These are phyloP conservation scores for Leccinum uliginosum DNA, from an alignment of 768 basidiomycete species.

Conservation along the genomic window DNA sequence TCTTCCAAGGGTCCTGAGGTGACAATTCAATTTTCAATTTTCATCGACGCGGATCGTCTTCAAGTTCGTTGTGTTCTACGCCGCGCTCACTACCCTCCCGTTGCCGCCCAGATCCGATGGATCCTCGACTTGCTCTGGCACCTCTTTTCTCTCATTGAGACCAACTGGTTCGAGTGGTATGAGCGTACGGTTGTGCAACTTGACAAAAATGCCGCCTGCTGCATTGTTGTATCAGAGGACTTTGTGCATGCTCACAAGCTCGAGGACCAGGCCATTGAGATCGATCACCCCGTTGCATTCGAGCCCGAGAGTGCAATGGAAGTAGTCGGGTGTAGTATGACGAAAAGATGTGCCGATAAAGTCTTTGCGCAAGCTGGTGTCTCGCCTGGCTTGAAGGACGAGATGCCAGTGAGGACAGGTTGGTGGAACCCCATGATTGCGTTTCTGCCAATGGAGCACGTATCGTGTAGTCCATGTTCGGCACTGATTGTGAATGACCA, in stretches of 20 bases:
- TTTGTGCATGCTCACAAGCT: conserved; percentile 69
- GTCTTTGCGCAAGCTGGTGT: conserved; percentile 73
- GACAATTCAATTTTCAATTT: no score
- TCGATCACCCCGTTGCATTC: conserved; percentile 62
- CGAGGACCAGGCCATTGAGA: conserved; percentile 85
- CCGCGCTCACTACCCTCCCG: no score
- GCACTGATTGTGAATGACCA: not conserved
- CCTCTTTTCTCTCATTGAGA: no score
- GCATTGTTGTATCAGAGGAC: conserved; percentile 72
- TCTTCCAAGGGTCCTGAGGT: no score
- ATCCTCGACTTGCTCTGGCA: no score
- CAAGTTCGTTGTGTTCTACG: no score
- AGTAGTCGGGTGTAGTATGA: conserved; percentile 74
- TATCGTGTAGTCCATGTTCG: not conserved
- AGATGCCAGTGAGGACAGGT: conserved; percentile 76
- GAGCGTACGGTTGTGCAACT: no score
- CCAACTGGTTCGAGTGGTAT: no score
- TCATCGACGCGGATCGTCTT: no score
- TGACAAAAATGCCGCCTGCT: conserved; percentile 47
- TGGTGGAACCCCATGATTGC: conserved; percentile 84
- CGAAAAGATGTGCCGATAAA: conserved; percentile 62
- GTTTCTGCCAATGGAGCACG: conserved; percentile 76
- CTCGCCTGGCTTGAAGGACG: conserved; percentile 53
- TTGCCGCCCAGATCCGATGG: no score
- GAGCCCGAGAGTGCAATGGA: conserved; percentile 73